Conservation (phyloP, 352 stramenopile species). For the Phytophthora parvispora region DNA sequence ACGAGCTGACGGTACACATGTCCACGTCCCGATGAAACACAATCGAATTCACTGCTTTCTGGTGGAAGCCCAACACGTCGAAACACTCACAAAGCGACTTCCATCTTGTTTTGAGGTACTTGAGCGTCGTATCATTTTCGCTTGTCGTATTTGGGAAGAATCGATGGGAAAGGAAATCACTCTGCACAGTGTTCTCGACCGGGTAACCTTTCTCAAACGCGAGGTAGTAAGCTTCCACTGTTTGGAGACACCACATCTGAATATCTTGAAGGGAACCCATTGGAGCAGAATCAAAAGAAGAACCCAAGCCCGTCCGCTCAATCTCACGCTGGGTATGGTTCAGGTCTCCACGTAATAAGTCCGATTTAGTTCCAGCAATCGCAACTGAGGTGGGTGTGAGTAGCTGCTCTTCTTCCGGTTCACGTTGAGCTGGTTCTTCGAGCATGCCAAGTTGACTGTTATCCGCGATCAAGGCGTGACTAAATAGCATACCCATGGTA, state of each 20-base stretch:
- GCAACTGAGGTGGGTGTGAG: too few species aligned
- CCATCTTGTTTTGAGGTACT: background rate
- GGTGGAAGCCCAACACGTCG: slow-evolving; percentile 1
- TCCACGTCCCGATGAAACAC: background rate
- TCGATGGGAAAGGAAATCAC: background rate
- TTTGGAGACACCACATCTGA: background rate
- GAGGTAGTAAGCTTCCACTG: slow-evolving; percentile 1
- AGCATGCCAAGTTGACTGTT: slow-evolving; percentile 34
- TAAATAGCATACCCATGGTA: slow-evolving; percentile 34
- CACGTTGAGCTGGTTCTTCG: background rate
- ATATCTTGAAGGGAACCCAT: background rate
- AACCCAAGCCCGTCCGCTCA: too few species aligned
- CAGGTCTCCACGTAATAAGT: background rate
- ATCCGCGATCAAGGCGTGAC: slow-evolving; percentile 27
- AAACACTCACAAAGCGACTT: slow-evolving; percentile 2
- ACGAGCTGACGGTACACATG: background rate
- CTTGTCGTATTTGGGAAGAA: background rate
- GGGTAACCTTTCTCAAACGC: slow-evolving; percentile 1
- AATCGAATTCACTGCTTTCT: background rate
- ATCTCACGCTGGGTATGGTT: too few species aligned
- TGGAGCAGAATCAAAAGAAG: background rate
- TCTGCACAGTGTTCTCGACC: background rate
- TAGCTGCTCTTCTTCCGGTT: background rate
- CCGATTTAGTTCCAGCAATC: background rate
- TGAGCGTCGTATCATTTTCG: background rate